A percentile compares a stretch with the other conserved stretches of the same genome.
phyloP scores from a whole-genome alignment of 202 grass and related monocot species.

The Brachypodium distachyon region DNA sequence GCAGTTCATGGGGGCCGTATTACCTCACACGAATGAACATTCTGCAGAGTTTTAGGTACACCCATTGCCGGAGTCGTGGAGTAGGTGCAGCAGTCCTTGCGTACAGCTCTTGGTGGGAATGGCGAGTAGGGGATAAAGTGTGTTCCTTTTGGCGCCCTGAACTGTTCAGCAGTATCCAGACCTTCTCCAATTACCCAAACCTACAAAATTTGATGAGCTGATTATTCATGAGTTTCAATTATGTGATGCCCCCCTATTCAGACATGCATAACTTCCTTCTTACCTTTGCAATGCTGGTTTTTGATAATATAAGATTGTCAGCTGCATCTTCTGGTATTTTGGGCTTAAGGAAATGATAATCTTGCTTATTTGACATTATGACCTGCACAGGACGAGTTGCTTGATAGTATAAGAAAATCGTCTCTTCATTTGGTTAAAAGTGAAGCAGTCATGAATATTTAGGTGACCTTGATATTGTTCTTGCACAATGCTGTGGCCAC shows the following conservation, averaged over 20 bases:
- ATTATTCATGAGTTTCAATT: not conserved
- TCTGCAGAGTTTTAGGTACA: constrained; percentile 39
- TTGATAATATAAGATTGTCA: constrained; percentile 46
- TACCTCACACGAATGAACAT: constrained; percentile 59
- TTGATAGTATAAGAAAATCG: not conserved
- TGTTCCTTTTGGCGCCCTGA: constrained; percentile 41
- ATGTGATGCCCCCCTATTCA: not conserved
- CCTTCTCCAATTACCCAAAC: constrained; percentile 50
- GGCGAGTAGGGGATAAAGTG: constrained; percentile 44
- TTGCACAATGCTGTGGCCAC: constrained; percentile 56
- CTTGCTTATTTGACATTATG: constrained; percentile 57
- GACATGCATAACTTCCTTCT: not conserved
- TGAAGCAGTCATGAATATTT: not conserved
- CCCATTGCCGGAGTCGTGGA: constrained; percentile 46
- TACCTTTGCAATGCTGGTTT: constrained; percentile 49
- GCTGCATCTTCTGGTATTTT: constrained; percentile 45
- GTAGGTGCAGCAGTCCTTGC: constrained; percentile 39
- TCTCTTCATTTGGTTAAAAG: not conserved
- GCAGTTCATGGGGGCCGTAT: not conserved
- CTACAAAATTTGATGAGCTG: constrained; percentile 19
- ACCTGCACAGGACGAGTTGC: constrained; percentile 40
- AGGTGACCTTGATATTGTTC: constrained; percentile 62
- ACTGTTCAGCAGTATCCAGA: constrained; percentile 23
- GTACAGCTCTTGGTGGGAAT: constrained; percentile 36
- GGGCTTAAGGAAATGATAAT: constrained; percentile 63